A percentile compares a stretch with the other conserved stretches of the same genome.
These are phyloP conservation scores for Ganoderma sinense DNA, from an alignment of 1,284 basidiomycete species.

Conservation along the genomic window DNA sequence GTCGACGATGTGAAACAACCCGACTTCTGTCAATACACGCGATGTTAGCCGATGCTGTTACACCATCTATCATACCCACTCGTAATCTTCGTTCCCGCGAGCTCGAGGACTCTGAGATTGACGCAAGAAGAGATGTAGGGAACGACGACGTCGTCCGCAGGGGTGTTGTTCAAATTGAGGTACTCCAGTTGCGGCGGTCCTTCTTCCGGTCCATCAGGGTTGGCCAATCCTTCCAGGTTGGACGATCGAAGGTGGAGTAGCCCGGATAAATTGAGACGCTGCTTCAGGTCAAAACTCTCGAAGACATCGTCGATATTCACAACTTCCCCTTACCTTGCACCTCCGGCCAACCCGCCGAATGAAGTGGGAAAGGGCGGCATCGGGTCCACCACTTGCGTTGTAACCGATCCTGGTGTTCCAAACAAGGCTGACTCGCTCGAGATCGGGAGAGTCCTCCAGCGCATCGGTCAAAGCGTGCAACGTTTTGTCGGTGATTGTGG, in stretches of 20 bases:
- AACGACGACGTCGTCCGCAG: conserved; percentile 63
- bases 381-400: conserved; percentile 37
- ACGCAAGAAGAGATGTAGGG: conserved; percentile 61
- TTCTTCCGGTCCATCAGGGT: conserved; percentile 40
- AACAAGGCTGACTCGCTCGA: conserved; percentile 66
- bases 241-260: conserved; percentile 59
- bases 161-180: conserved; percentile 67
- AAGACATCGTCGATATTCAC: not conserved
- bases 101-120: conserved; percentile 54
- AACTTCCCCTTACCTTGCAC: conserved; percentile 55
- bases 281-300: not conserved
- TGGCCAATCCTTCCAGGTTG: conserved; percentile 57
- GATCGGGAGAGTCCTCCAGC: conserved; percentile 43
- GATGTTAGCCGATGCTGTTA: not conserved
- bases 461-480: conserved; percentile 54
- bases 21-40: conserved; percentile 48
- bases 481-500: conserved; percentile 62
- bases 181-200: conserved; percentile 49
- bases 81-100: conserved; percentile 66
- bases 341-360: conserved; percentile 60
- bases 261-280: conserved; percentile 60
- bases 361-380: conserved; percentile 53
- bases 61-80: conserved; percentile 36
- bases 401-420: conserved; percentile 67
- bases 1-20: conserved; percentile 64